Conservation (phyloP, 2,329 filamentous ascomycete species). For the Magnaporthiopsis poae region DNA sequence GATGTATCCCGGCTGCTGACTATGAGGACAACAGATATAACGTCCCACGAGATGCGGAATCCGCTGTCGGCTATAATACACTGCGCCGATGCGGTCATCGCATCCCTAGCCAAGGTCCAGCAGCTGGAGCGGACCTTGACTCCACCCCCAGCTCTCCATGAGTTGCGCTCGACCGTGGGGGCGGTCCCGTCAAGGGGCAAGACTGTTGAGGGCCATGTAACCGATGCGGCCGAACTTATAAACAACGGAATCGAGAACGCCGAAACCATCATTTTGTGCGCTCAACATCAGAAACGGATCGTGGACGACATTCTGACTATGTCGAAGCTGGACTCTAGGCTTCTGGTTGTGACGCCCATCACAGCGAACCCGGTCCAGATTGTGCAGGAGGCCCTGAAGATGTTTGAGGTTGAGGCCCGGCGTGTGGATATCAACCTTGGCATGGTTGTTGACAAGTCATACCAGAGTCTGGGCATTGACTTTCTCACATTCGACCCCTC, state of each 20-base stretch:
- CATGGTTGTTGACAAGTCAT: constrained; percentile 54
- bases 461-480: constrained; percentile 45
- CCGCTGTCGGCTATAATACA: constrained; percentile 64
- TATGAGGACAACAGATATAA: constrained; percentile 34
- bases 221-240: constrained; percentile 29
- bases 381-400: constrained; percentile 59
- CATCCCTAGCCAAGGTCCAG: constrained; percentile 30
- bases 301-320: constrained; percentile 67
- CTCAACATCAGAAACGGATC: constrained; percentile 70
- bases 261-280: constrained; percentile 67
- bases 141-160: not conserved
- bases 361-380: constrained; percentile 58
- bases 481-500: constrained; percentile 64
- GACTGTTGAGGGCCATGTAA: not conserved
- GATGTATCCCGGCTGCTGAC: not conserved
- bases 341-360: constrained; percentile 62
- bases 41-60: constrained; percentile 63
- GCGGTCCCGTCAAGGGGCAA: not conserved
- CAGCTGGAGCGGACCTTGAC: not conserved
- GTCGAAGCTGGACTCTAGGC: constrained; percentile 66
- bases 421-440: constrained; percentile 58
- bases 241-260: constrained; percentile 59
- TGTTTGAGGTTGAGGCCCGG: constrained; percentile 67
- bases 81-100: constrained; percentile 60
- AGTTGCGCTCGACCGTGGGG: not conserved